Conservation (phyloP, 768 basidiomycete genomes). For the Suillus ampliporus region DNA sequence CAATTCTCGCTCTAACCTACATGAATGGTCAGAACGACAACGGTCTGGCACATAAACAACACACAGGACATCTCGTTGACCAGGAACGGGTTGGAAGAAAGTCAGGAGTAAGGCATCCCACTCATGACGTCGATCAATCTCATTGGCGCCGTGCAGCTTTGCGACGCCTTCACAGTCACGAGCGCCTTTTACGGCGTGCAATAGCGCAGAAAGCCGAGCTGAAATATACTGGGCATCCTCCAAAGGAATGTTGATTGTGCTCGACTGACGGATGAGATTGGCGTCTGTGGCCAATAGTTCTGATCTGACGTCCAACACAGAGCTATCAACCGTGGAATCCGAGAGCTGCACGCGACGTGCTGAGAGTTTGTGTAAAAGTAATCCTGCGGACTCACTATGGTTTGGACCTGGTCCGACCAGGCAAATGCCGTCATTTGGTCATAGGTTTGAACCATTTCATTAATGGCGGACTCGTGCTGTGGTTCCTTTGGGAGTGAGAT, state of each 20-base stretch:
- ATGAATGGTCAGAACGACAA: not conserved
- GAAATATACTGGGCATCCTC: not conserved
- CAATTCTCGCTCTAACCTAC: not conserved
- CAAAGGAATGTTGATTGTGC: not conserved
- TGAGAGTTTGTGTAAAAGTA: not conserved
- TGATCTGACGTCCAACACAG: not conserved
- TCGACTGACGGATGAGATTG: not conserved
- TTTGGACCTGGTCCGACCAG: not conserved
- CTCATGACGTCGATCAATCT: not conserved
- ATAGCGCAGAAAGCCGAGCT: not conserved
- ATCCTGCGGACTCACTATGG: not conserved
- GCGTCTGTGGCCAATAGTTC: not conserved
- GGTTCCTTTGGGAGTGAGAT: not conserved
- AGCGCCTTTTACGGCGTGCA: not conserved
- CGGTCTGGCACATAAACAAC: not conserved
- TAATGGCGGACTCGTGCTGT: not conserved
- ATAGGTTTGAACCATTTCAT: not conserved
- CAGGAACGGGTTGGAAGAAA: not conserved
- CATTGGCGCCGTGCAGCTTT: not conserved
- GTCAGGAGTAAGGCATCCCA: not conserved
- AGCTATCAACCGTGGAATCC: not conserved
- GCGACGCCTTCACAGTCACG: not conserved
- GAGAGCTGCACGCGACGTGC: not conserved
- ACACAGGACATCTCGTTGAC: slow-evolving; percentile 1
- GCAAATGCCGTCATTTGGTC: not conserved